A percentile compares a stretch with the other conserved stretches of the same genome.
Evolutionary conservation across 129 eudicot species (phyloP).

Genomic region (Lactuca saligna): DNA sequence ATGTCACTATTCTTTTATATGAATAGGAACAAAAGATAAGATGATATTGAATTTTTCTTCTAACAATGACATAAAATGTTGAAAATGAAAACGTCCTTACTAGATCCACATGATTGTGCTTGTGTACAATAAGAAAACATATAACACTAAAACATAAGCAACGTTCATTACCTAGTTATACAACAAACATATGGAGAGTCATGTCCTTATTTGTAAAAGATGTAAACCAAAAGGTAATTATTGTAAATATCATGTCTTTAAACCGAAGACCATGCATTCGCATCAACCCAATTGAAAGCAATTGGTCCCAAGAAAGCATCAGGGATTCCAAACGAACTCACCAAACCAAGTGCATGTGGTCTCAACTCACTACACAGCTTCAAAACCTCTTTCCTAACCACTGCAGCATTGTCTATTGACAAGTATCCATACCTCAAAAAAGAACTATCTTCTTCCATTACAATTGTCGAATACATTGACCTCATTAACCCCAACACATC

Average conservation of each 20-base stretch:
- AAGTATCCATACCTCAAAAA: constrained; percentile 85
- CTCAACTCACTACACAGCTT: constrained; percentile 71
- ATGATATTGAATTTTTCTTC: too few species aligned
- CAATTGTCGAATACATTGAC: constrained; percentile 62
- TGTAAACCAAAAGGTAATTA: not conserved
- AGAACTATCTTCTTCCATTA: constrained; percentile 80
- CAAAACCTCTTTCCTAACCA: constrained; percentile 70
- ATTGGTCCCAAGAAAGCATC: constrained; percentile 89
- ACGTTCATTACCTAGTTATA: not conserved
- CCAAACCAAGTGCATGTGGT: constrained; percentile 85
- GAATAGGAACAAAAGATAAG: too few species aligned
- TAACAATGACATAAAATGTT: too few species aligned
- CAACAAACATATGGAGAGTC: not conserved
- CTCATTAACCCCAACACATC: constrained; percentile 57
- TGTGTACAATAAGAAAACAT: too few species aligned
- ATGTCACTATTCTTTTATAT: too few species aligned
- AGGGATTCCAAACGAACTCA: constrained; percentile 84
- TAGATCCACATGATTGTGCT: too few species aligned
- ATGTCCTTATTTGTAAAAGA: too few species aligned
- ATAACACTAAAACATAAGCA: not conserved
- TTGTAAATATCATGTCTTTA: not conserved
- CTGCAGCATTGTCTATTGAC: constrained; percentile 60
- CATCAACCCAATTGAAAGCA: constrained; percentile 81
- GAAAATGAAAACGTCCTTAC: too few species aligned
- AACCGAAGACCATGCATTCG: constrained; percentile 70